Conservation (phyloP, 176 grass and related monocot genomes). For the Eremochloa ophiuroides region DNA sequence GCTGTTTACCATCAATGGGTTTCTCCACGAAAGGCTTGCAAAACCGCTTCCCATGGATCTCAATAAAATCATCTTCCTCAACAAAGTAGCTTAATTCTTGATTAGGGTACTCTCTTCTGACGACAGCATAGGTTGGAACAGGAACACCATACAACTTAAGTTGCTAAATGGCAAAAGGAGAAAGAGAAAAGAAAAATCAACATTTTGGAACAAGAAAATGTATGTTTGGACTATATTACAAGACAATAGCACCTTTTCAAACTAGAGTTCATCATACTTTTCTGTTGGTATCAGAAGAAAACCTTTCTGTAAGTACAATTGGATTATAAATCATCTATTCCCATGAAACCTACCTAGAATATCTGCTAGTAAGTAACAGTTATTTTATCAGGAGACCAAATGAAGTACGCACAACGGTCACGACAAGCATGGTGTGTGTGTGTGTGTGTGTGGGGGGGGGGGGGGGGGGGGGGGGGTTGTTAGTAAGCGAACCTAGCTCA, state of each 20-base stretch:
- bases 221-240: constrained; percentile 1
- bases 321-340: not conserved
- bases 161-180: constrained; percentile 47
- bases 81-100: constrained; percentile 86
- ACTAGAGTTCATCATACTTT: not conserved
- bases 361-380: not conserved
- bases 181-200: constrained; percentile 18
- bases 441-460: no score
- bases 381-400: not conserved
- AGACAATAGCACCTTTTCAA: not conserved
- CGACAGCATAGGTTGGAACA: constrained; percentile 84
- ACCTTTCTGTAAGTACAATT: not conserved
- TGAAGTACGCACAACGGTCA: not conserved
- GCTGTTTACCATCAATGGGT: constrained; percentile 80
- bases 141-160: constrained; percentile 77
- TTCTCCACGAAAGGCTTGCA: constrained; percentile 97
- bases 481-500: no score
- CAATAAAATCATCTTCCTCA: constrained; percentile 95
- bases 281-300: not conserved
- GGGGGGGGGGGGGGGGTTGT: not conserved
- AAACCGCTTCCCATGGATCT: constrained; percentile 80
- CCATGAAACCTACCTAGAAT: not conserved
- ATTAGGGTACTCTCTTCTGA: constrained; percentile 76
- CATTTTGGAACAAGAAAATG: not conserved
- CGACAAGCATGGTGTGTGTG: no score